Conservation (phyloP, 306 rosid genomes). For the Dryas alaskensis region DNA sequence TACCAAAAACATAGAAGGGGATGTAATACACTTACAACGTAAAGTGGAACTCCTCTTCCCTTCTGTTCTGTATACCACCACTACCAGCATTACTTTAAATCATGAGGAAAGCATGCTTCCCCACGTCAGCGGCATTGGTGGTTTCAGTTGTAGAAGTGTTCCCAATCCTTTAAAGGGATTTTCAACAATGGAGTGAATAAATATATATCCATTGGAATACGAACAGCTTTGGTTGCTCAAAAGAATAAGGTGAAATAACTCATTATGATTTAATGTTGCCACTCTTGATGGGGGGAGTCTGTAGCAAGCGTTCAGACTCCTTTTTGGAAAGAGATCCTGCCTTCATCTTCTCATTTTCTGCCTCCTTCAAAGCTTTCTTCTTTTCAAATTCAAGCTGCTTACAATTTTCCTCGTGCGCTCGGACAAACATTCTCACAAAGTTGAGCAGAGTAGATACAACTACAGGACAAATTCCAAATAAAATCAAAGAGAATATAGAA, state of each 20-base stretch:
- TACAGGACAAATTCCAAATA: constrained; percentile 19
- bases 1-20: constrained; percentile 4
- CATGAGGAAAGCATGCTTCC: constrained; percentile 10
- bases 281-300: constrained; percentile 45
- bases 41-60: constrained; percentile 8
- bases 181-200: constrained; percentile 15
- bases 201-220: background rate
- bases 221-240: constrained; percentile 18
- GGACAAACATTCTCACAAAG: constrained; percentile 68
- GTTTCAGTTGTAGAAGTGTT: constrained; percentile 18
- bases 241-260: constrained; percentile 1
- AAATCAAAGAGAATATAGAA: constrained; percentile 4
- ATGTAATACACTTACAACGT: constrained; percentile 17
- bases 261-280: constrained; percentile 36
- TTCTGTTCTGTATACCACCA: constrained; percentile 22
- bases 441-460: constrained; percentile 71
- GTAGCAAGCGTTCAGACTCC: constrained; percentile 44
- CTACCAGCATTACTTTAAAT: constrained; percentile 12
- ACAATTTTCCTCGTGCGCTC: constrained; percentile 65
- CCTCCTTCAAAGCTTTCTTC: constrained; percentile 67
- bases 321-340: constrained; percentile 34
- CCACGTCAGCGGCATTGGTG: constrained; percentile 13
- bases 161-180: constrained; percentile 7
- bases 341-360: constrained; percentile 57
- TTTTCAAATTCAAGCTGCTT: constrained; percentile 62